A percentile compares a stretch with the other conserved stretches of the same genome.
These are phyloP conservation scores for Tetracentron sinense DNA, from an alignment of 164 flowering plant species.

Conservation along the genomic window DNA sequence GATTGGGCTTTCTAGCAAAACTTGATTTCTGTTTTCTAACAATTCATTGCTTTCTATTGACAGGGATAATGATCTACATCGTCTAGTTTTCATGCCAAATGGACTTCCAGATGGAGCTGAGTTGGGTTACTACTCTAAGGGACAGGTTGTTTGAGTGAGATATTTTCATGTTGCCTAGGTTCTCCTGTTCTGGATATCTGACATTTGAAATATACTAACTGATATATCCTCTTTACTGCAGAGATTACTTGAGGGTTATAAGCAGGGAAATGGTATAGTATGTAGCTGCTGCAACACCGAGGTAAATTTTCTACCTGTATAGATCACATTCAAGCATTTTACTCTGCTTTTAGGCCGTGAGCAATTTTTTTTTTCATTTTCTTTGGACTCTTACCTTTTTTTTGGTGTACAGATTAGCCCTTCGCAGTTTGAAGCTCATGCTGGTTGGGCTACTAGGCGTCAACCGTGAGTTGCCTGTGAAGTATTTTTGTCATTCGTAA, in stretches of 20 bases:
- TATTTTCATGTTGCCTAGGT: background rate
- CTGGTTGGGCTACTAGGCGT: slow-evolving; percentile 88
- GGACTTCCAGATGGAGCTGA: slow-evolving; percentile 94
- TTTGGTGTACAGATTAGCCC: slow-evolving; percentile 70
- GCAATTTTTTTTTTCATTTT: background rate
- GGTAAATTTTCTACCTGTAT: slow-evolving; percentile 42
- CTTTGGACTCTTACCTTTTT: background rate
- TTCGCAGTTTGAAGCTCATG: slow-evolving; percentile 95
- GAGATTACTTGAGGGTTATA: slow-evolving; percentile 68
- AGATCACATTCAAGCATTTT: too few species aligned
- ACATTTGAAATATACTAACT: background rate
- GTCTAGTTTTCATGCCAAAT: slow-evolving; percentile 75
- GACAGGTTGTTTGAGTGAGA: slow-evolving; percentile 56
- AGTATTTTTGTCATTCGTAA: background rate
- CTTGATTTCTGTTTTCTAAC: background rate
- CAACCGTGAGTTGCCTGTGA: slow-evolving; percentile 75
- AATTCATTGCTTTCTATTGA: slow-evolving; percentile 2
- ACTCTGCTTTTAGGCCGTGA: too few species aligned
- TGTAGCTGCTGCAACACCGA: slow-evolving; percentile 62
- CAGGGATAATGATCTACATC: slow-evolving; percentile 91
- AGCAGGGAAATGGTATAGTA: slow-evolving; percentile 74
- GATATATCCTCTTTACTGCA: slow-evolving; percentile 21
- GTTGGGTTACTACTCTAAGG: slow-evolving; percentile 74
- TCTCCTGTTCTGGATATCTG: background rate
- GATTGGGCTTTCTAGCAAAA: background rate